These are phyloP conservation scores for Ramaria sp. DNA, from an alignment of 768 basidiomycete genomes.

Conservation along the genomic window DNA sequence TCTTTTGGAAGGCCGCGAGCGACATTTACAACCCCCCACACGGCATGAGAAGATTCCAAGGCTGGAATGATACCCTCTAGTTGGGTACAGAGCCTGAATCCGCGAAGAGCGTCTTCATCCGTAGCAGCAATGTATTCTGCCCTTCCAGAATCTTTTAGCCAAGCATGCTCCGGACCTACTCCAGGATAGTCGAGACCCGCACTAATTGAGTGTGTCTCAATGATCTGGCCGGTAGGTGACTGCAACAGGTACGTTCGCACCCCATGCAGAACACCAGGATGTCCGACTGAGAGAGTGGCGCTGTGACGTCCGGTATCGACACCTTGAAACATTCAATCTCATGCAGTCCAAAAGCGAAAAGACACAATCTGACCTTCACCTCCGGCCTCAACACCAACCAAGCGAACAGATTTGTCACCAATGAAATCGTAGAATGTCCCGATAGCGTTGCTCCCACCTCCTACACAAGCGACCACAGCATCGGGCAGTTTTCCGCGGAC, in stretches of 20 bases:
- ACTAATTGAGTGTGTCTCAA: constrained; percentile 95
- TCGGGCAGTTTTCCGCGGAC: constrained; percentile 81
- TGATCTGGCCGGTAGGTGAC: constrained; percentile 80
- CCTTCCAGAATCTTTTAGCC: constrained; percentile 88
- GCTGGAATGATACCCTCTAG: constrained; percentile 98
- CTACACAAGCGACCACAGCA: constrained; percentile 91
- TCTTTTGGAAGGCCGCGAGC: constrained; percentile 82
- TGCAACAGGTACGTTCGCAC: constrained; percentile 94
- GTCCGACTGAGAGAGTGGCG: constrained; percentile 85
- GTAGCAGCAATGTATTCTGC: constrained; percentile 91
- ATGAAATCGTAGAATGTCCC: constrained; percentile 98
- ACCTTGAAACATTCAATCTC: constrained; percentile 30
- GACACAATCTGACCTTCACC: constrained; percentile 63
- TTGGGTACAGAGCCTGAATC: constrained; percentile 87
- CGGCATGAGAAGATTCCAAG: constrained; percentile 89
- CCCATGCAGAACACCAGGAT: constrained; percentile 92
- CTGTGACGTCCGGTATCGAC: constrained; percentile 80
- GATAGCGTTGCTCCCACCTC: constrained; percentile 96
- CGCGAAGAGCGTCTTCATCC: constrained; percentile 87
- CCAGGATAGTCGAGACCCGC: constrained; percentile 95
- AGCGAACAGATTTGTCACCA: constrained; percentile 67
- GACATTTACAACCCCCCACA: constrained; percentile 83
- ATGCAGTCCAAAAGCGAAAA: background rate
- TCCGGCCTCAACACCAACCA: constrained; percentile 95
- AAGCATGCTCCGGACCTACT: constrained; percentile 96